Conservation (phyloP, 306 rosid species). For the Pyrus communis region DNA sequence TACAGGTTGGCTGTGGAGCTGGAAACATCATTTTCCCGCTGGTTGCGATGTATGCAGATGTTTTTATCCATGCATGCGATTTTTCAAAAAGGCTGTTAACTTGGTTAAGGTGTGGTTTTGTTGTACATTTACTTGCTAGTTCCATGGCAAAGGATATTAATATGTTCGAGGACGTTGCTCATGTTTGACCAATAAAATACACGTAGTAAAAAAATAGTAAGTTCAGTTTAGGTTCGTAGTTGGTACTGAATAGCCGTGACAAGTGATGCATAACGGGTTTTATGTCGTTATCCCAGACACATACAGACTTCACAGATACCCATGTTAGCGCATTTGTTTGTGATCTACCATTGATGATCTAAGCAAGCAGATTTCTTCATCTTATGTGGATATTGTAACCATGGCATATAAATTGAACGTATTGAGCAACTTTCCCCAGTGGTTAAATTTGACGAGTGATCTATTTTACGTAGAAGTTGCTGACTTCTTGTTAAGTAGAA, state of each 20-base stretch:
- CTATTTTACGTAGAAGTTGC: slow-evolving; percentile 21
- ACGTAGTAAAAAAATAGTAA: not conserved
- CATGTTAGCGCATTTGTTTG: slow-evolving; percentile 68
- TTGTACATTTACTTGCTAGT: slow-evolving; percentile 4
- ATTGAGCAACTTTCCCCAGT: slow-evolving; percentile 11
- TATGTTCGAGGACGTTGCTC: not conserved
- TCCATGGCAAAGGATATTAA: not conserved
- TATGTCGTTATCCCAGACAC: slow-evolving; percentile 39
- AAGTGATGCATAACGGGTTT: not conserved
- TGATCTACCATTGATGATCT: slow-evolving; percentile 80
- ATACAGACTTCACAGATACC: slow-evolving; percentile 67
- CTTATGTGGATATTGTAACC: slow-evolving; percentile 76
- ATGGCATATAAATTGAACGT: slow-evolving; percentile 50
- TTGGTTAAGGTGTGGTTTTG: slow-evolving; percentile 65
- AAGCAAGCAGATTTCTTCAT: slow-evolving; percentile 54
- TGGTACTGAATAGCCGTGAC: not conserved
- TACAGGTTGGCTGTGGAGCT: slow-evolving; percentile 89
- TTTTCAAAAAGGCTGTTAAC: slow-evolving; percentile 76
- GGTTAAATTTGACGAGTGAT: slow-evolving; percentile 11
- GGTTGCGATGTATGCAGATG: slow-evolving; percentile 55
- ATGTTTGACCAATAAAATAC: not conserved
- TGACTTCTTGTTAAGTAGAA: slow-evolving; percentile 88
- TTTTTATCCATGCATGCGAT: slow-evolving; percentile 82
- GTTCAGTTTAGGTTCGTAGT: not conserved
- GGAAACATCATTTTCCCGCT: slow-evolving; percentile 81